These are phyloP conservation scores for Volvox carteri DNA, from an alignment of 163 green algal species.

Conservation along the genomic window DNA sequence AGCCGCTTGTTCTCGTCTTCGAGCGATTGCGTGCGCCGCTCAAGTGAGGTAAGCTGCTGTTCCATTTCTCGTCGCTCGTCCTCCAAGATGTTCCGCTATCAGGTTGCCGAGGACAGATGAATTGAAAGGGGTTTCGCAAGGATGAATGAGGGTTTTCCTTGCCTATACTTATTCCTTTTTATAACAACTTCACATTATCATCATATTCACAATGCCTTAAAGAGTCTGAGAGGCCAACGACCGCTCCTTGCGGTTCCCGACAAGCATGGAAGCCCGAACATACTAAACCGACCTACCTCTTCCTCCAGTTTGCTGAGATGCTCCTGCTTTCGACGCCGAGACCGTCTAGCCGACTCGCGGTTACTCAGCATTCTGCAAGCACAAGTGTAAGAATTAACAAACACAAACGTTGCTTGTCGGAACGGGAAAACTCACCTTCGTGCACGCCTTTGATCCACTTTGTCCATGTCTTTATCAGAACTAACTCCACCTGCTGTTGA, in stretches of 20 bases:
- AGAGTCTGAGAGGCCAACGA: too few relatives aligned
- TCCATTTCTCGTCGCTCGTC: slow-evolving; percentile 63
- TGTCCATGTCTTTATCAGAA: slow-evolving; percentile 63
- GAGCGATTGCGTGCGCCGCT: slow-evolving; percentile 46
- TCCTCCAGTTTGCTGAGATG: slow-evolving; percentile 86
- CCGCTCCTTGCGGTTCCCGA: too few relatives aligned
- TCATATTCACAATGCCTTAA: too few relatives aligned
- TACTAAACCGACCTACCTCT: slow-evolving; percentile 62
- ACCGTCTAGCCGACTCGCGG: slow-evolving; percentile 89
- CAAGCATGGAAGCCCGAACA: too few relatives aligned
- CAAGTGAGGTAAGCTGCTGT: slow-evolving; percentile 53
- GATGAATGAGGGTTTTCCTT: too few relatives aligned
- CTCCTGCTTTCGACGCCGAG: slow-evolving; percentile 92
- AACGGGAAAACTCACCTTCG: slow-evolving; percentile 50
- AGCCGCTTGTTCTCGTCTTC: slow-evolving; percentile 77
- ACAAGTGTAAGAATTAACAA: not conserved
- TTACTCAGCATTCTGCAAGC: slow-evolving; percentile 92
- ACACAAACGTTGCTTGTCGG: not conserved
- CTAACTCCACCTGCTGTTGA: not conserved
- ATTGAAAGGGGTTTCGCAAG: too few relatives aligned
- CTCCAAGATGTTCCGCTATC: slow-evolving; percentile 58
- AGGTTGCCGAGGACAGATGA: not conserved
- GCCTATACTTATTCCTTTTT: too few relatives aligned
- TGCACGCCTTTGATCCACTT: slow-evolving; percentile 63
- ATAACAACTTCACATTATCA: too few relatives aligned